Evolutionary conservation across 257 asterid species (phyloP).

Genomic region (Henckelia pumila): DNA sequence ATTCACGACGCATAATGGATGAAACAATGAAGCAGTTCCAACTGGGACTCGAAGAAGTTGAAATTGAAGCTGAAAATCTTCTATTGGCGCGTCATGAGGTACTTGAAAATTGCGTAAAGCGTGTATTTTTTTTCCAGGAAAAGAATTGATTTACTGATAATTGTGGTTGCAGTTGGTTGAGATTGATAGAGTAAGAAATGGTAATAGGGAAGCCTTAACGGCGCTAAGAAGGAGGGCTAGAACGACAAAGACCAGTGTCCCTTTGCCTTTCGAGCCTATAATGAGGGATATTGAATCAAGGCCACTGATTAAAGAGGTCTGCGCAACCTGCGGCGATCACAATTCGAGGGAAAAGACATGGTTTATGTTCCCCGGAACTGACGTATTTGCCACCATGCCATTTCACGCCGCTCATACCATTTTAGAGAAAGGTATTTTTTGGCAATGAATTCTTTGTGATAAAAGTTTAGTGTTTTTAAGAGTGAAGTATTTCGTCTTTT

Average conservation of each 20-base stretch:
- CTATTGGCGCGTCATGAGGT: slow-evolving; percentile 83
- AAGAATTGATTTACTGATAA: slow-evolving; percentile 6
- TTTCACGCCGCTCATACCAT: slow-evolving; percentile 96
- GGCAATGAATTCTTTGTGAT: neutral
- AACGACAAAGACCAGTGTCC: slow-evolving; percentile 65
- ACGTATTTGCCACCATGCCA: slow-evolving; percentile 61
- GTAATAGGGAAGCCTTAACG: slow-evolving; percentile 86
- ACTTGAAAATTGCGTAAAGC: slow-evolving; percentile 17
- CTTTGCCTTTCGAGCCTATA: slow-evolving; percentile 75
- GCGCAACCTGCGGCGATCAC: slow-evolving; percentile 81
- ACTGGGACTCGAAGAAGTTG: slow-evolving; percentile 58
- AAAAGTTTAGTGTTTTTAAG: neutral
- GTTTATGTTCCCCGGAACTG: slow-evolving; percentile 84
- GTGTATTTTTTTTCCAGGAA: neutral
- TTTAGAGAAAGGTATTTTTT: slow-evolving; percentile 66
- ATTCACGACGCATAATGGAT: slow-evolving; percentile 39
- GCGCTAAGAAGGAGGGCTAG: slow-evolving; percentile 72
- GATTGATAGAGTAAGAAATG: slow-evolving; percentile 73
- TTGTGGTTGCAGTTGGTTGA: slow-evolving; percentile 66
- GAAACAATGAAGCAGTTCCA: slow-evolving; percentile 49
- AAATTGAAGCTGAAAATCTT: slow-evolving; percentile 74
- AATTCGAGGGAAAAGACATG: slow-evolving; percentile 67
- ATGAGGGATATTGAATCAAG: slow-evolving; percentile 73
- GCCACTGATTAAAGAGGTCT: slow-evolving; percentile 80
- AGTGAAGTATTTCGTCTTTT: slow-evolving; percentile 7